Percentiles rank a stretch among this genome's conserved stretches.
These are phyloP conservation scores for Cystoisospora suis DNA, from an alignment of 169 alveolate species.

Conservation along the genomic window DNA sequence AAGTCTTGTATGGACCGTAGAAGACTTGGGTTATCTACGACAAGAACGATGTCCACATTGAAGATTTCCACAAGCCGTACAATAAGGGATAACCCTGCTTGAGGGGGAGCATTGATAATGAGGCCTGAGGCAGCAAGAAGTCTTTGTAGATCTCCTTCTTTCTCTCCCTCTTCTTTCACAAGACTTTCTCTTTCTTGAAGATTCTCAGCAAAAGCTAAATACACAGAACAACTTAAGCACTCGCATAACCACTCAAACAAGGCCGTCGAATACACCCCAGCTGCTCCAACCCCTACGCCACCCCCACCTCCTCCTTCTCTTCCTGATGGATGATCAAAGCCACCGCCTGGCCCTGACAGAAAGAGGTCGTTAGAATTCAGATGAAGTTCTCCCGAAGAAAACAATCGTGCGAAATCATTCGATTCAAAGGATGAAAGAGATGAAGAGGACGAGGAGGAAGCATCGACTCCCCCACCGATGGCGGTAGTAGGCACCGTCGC, in stretches of 20 bases:
- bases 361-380: too few species aligned
- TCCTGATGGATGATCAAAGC: background rate
- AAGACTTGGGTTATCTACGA: constrained; percentile 85
- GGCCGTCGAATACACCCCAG: background rate
- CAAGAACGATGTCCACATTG: constrained; percentile 79
- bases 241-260: constrained; percentile 36
- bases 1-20: constrained; percentile 70
- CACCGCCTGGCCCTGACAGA: background rate
- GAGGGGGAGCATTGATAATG: constrained; percentile 87
- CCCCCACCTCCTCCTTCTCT: background rate
- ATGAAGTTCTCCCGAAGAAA: background rate
- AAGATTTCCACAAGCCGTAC: constrained; percentile 79
- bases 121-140: constrained; percentile 74
- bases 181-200: constrained; percentile 2
- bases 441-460: background rate
- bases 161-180: background rate
- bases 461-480: background rate
- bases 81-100: constrained; percentile 76
- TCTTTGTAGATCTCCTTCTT: constrained; percentile 10
- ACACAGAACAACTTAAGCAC: constrained; percentile 26
- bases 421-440: background rate
- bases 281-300: background rate
- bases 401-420: background rate
- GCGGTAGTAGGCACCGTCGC: background rate
- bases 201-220: constrained; percentile 21